Percentiles rank a stretch among this genome's conserved stretches.
These are phyloP conservation scores for Wickerhamiella lipophila DNA, from an alignment of 805 yeast genomes.

Conservation along the genomic window DNA sequence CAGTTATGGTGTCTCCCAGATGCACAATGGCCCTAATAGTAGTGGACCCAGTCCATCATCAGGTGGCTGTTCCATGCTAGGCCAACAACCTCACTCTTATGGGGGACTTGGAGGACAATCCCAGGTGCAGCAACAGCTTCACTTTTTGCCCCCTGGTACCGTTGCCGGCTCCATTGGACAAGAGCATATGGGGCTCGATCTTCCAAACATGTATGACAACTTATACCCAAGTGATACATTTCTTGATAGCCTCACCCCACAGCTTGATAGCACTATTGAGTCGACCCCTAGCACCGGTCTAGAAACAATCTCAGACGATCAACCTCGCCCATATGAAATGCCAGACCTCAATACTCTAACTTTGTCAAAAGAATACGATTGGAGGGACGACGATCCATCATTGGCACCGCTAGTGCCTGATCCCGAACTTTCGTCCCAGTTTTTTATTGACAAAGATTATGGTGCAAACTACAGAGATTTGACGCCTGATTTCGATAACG, in stretches of 20 bases:
- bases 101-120: not conserved
- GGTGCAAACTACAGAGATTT: slow-evolving; percentile 1
- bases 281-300: slow-evolving; percentile 5
- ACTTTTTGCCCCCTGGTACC: slow-evolving; percentile 6
- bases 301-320: not conserved
- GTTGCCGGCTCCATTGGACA: slow-evolving; percentile 5
- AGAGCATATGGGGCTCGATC: slow-evolving; percentile 1
- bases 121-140: not conserved
- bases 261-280: slow-evolving; percentile 8
- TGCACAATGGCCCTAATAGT: not conserved
- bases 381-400: slow-evolving; percentile 8
- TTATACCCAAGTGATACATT: slow-evolving; percentile 1
- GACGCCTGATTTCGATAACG: slow-evolving; percentile 8
- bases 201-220: slow-evolving; percentile 8
- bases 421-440: slow-evolving; percentile 6
- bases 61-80: not conserved
- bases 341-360: slow-evolving; percentile 6
- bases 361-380: slow-evolving; percentile 2
- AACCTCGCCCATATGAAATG: not conserved
- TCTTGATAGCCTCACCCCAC: not conserved
- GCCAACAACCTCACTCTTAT: not conserved
- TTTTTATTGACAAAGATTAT: slow-evolving; percentile 5
- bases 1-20: not conserved
- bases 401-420: slow-evolving; percentile 5
- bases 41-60: not conserved